Evolutionary conservation across 2,329 filamentous ascomycete genomes (phyloP), one percentile per base, ranked within the genome.

Genomic region (Penicillium sp.): DNA sequence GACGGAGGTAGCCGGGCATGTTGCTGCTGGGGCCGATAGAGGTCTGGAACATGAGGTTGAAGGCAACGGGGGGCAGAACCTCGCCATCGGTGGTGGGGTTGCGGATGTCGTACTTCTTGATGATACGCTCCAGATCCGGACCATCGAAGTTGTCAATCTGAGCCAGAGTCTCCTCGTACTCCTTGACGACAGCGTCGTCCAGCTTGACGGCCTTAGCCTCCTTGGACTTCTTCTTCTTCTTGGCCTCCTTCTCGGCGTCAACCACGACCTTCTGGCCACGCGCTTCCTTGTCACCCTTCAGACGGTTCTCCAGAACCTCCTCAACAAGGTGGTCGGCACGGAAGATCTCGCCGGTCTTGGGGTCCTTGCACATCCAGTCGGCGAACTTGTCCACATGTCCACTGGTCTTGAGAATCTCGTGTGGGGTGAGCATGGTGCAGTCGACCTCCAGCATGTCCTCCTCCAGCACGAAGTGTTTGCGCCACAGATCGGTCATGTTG

Each of bases 321-420:
- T 97, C 92, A 63, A 99, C 92, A 67, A 97, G 85, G 79, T 99
- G 94, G 72, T 99, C 94, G 54, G 94, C 92, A 65, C 94, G 87
- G 73, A 99, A 87, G 70, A 97, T 96, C 75, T 99, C 94, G 72
- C 94, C 94, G 68, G 89, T 96, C 83, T 96, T 95, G 60, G 93
- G 91, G 75, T 99, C 94, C 77, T 96, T 96, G 87, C 91, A 96
- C 92, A 97, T 97, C 91, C 90, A 97, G 75, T 97, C 93, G 76
- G 91, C 90, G 71, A 97, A 97, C 77, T 96, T 96, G 76, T 97
- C 93, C 62, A 97, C 94, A 78, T 99, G 94, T 61, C 94, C 94
- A 74, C 87, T 90, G 50, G 93, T 96, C 83, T 97, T 96, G 70
- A 99, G 85, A 33, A 99, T 91, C 44, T 94, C 90, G 68, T 94